These are phyloP conservation scores for Solanum peruvianum DNA, from an alignment of 257 asterid species.

Conservation along the genomic window DNA sequence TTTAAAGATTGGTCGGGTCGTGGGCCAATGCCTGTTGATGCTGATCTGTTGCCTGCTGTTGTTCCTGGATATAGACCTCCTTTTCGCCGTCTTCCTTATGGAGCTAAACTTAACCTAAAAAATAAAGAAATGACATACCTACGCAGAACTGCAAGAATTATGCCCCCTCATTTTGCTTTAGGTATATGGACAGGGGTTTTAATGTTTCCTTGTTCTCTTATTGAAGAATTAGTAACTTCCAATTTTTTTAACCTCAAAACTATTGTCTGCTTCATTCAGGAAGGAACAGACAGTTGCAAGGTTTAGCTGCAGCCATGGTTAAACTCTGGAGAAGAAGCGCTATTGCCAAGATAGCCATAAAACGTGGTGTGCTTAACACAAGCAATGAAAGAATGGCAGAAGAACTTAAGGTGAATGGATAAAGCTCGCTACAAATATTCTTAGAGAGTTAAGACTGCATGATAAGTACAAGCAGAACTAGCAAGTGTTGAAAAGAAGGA, in stretches of 20 bases:
- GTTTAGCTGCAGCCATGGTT: slow-evolving; percentile 82
- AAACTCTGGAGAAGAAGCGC: slow-evolving; percentile 81
- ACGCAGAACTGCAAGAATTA: slow-evolving; percentile 53
- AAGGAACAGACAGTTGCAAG: slow-evolving; percentile 76
- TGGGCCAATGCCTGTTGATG: slow-evolving; percentile 84
- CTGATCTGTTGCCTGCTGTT: slow-evolving; percentile 69
- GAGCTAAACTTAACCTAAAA: slow-evolving; percentile 33
- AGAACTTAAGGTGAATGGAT: slow-evolving; percentile 67
- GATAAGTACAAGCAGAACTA: not conserved
- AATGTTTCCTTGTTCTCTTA: not conserved
- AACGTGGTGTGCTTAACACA: slow-evolving; percentile 81
- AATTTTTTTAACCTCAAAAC: not conserved
- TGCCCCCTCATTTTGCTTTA: slow-evolving; percentile 92
- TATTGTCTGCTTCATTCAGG: slow-evolving; percentile 25
- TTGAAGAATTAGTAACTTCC: not conserved
- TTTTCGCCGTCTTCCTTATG: slow-evolving; percentile 65
- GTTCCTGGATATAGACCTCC: slow-evolving; percentile 67
- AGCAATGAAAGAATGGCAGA: slow-evolving; percentile 85
- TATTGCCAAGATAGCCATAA: slow-evolving; percentile 78
- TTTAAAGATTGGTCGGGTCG: slow-evolving; percentile 83
- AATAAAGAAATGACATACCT: slow-evolving; percentile 65
- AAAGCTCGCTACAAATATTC: not conserved
- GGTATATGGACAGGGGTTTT: slow-evolving; percentile 26
- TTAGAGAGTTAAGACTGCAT: not conserved
- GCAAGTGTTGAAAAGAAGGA: not conserved